Base-by-base conservation (phyloP, 192 early-diverging fungal genomes). In the Phlyctochytrium bullatum region DNA sequence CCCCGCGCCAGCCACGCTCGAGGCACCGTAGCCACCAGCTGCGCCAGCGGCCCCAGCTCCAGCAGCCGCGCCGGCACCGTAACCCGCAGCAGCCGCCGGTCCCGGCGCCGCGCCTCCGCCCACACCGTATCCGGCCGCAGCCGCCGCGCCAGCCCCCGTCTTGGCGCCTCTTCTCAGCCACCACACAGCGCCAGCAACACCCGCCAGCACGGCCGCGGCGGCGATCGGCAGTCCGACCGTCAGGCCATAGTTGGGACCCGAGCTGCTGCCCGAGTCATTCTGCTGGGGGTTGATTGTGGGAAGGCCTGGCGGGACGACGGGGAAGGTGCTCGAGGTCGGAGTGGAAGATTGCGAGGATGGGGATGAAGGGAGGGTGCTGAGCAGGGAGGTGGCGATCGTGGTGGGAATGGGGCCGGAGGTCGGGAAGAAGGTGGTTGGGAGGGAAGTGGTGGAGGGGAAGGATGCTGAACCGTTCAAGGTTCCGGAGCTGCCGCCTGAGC, bases 1-100 rank as follows among this genome's bases (percentile, higher is more conserved):
- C 20, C 40, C 40, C 6, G 40, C 40, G 40, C 40, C 40, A 14
- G 10, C 40, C 40, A n/a, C n/a, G n/a, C n/a, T n/a, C n/a, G n/a
- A n/a, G n/a, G n/a, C n/a, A 50, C 40, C 40, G 40, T 10, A 10
- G 12, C 40, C 40, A 50, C 40, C 40, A n/a, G 40, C 40, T n/a
- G 54, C 54, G 12, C 14, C 54, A 25, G 54, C 54, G 25, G 54
- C 54, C 6, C 54, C 54, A 57, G 20, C 54, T 28, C 54, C 54
- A 28, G 54, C 27, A 28, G 14, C 54, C 54, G 54, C 54, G 12
- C 54, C 54, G 27, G 4, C 12, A 25, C 54, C 27, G 4, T 6
- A 10, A 6, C 14, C 12, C 12, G 54, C 54, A 28, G 54, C 54
- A 25, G 14, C 54, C 4, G 54, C 16, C 12, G 40, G 12, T n/a